These are phyloP conservation scores for Candida boleticola DNA, from an alignment of 805 yeast species.

Conservation along the genomic window DNA sequence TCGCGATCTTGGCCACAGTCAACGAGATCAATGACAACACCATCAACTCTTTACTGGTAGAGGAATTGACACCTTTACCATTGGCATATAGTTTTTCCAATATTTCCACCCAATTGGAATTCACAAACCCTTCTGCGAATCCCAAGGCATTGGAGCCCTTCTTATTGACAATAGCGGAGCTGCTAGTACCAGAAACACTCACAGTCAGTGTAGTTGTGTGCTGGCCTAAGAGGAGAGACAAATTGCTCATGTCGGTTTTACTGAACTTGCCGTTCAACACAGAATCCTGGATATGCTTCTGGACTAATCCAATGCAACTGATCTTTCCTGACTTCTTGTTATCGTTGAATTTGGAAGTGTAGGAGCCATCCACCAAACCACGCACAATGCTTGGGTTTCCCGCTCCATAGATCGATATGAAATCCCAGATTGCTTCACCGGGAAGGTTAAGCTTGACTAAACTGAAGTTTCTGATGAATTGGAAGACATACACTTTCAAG, in stretches of 20 bases:
- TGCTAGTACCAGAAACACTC: constrained; percentile 9
- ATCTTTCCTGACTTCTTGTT: constrained; percentile 50
- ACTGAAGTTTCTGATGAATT: constrained; percentile 50
- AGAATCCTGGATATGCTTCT: constrained; percentile 48
- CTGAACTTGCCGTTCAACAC: constrained; percentile 49
- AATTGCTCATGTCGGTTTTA: constrained; percentile 42
- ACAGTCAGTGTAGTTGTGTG: constrained; percentile 19
- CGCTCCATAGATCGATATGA: constrained; percentile 52
- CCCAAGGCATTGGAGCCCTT: constrained; percentile 20
- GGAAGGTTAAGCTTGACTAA: constrained; percentile 53
- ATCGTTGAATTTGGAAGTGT: constrained; percentile 46
- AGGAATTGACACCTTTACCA: constrained; percentile 53
- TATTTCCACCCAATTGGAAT: constrained; percentile 53
- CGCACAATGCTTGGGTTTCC: constrained; percentile 46
- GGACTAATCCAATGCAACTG: constrained; percentile 45
- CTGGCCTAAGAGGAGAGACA: constrained; percentile 49
- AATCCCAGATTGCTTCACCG: constrained; percentile 65
- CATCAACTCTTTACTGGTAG: constrained; percentile 46
- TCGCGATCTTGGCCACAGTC: constrained; percentile 40
- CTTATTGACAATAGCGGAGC: constrained; percentile 21
- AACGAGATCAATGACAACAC: constrained; percentile 52
- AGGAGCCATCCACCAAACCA: constrained; percentile 53
- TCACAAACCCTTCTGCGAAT: constrained; percentile 57
- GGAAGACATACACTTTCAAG: constrained; percentile 51
- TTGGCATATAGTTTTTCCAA: constrained; percentile 57